A percentile compares a stretch with the other conserved stretches of the same genome.
These are phyloP conservation scores for Geotrichum fermentans DNA, from an alignment of 1,139 yeast species.

Conservation along the genomic window DNA sequence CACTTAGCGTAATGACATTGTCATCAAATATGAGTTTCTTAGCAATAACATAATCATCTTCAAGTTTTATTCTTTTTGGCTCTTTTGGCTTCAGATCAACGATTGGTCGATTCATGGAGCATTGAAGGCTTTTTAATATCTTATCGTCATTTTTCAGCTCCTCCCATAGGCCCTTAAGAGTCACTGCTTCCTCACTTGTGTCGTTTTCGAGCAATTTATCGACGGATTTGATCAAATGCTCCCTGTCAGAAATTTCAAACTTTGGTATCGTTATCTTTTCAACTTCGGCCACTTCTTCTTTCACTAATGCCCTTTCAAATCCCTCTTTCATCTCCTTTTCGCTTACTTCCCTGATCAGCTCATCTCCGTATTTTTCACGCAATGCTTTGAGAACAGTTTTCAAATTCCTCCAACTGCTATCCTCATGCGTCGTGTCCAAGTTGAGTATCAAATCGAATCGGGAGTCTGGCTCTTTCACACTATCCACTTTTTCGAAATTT, in stretches of 20 bases:
- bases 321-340: background rate
- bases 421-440: conserved; percentile 41
- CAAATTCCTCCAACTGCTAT: conserved; percentile 54
- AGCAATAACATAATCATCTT: background rate
- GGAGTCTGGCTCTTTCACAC: conserved; percentile 53
- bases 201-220: no score
- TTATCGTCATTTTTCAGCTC: no score
- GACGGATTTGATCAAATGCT: no score
- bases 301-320: background rate
- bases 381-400: conserved; percentile 43
- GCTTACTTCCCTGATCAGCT: background rate
- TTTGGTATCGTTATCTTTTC: no score
- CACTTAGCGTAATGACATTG: background rate
- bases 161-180: no score
- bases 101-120: no score
- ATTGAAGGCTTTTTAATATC: no score
- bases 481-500: conserved; percentile 59
- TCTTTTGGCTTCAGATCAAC: no score
- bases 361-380: conserved; percentile 34
- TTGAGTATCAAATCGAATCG: conserved; percentile 61
- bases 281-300: no score
- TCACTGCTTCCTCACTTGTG: no score
- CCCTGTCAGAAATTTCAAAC: no score
- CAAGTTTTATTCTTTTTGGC: no score
- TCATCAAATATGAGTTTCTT: background rate